Evolutionary conservation across 2,329 filamentous ascomycete species (phyloP).

Genomic region (Bertia moriformis): DNA sequence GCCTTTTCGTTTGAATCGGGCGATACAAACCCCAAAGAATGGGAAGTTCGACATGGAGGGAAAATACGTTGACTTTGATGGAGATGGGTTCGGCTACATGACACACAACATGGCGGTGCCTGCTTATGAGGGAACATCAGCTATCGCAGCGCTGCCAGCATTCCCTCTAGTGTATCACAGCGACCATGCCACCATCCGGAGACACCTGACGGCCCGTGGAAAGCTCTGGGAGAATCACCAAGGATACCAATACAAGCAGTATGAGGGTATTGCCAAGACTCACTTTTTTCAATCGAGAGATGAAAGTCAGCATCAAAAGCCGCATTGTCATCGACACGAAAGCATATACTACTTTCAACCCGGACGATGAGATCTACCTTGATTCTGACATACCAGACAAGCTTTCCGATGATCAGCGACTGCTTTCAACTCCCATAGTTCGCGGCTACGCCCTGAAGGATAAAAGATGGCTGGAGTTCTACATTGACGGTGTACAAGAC

Average conservation of each 20-base stretch:
- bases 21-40: neutral
- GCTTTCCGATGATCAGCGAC: conserved; percentile 9
- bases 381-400: conserved; percentile 3
- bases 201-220: conserved; percentile 26
- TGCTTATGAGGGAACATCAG: neutral
- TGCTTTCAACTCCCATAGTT: conserved; percentile 12
- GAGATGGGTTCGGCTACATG: conserved; percentile 2
- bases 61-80: conserved; percentile 2
- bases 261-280: conserved; percentile 25
- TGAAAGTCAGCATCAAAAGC: conserved; percentile 26
- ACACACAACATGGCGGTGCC: neutral
- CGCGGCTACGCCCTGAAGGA: conserved; percentile 21
- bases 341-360: conserved; percentile 30
- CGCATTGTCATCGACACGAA: conserved; percentile 35
- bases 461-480: conserved; percentile 24
- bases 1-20: neutral
- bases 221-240: conserved; percentile 26
- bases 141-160: neutral
- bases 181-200: conserved; percentile 18
- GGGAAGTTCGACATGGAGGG: neutral
- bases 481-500: conserved; percentile 19
- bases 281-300: conserved; percentile 9
- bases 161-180: neutral
- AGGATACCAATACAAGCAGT: conserved; percentile 32
- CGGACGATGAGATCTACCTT: conserved; percentile 13